A percentile compares a stretch with the other conserved stretches of the same genome.
phyloP scores from a whole-genome alignment of 768 basidiomycete species.

The Hypholoma fasciculare region DNA sequence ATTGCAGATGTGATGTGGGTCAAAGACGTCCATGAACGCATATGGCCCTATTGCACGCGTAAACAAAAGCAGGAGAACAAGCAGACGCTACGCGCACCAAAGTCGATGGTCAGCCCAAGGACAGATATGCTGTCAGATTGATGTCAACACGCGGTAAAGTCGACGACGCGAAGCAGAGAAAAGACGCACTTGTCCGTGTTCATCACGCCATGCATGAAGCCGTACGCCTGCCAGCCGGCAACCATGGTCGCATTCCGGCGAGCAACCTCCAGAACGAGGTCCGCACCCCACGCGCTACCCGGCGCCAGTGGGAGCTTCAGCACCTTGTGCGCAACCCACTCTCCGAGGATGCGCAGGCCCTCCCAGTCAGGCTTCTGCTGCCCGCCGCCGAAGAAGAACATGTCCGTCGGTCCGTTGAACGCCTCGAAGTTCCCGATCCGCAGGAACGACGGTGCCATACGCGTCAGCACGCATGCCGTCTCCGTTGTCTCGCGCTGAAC shows the following conservation, averaged over 20 bases:
- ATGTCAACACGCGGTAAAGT: conserved; percentile 11
- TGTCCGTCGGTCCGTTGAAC: conserved; percentile 64
- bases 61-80: not conserved
- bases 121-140: conserved; percentile 81
- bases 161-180: not conserved
- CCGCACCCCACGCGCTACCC: conserved; percentile 66
- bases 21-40: conserved; percentile 94
- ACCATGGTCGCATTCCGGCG: conserved; percentile 90
- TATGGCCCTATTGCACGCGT: conserved; percentile 47
- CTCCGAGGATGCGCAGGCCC: conserved; percentile 68
- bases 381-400: conserved; percentile 75
- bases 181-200: conserved; percentile 87
- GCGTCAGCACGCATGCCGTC: conserved; percentile 72
- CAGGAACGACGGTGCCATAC: conserved; percentile 87
- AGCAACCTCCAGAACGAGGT: conserved; percentile 75
- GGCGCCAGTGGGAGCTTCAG: conserved; percentile 47
- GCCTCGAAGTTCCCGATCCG: conserved; percentile 93
- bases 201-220: conserved; percentile 95
- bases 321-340: conserved; percentile 71
- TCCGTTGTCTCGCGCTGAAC: conserved; percentile 78
- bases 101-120: conserved; percentile 76
- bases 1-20: conserved; percentile 86
- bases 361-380: conserved; percentile 78
- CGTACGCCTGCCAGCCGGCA: conserved; percentile 93
- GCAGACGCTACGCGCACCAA: conserved; percentile 36